Evolutionary conservation across 1,284 basidiomycete genomes (phyloP).

Genomic region (Polyporus tsugae): DNA sequence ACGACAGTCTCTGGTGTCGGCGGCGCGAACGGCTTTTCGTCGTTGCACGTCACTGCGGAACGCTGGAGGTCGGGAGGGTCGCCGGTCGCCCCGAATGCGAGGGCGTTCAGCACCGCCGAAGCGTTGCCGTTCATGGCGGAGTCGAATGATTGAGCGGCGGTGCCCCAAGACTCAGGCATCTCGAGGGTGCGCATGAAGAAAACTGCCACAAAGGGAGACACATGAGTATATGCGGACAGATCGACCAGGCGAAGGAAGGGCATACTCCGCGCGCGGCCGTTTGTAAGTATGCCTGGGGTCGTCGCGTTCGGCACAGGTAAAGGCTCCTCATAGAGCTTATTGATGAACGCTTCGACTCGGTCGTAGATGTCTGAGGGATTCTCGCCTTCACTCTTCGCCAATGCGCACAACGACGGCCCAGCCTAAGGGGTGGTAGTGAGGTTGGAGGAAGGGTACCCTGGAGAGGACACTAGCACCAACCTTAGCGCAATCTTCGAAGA

Average conservation of each 20-base stretch:
- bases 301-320: constrained; percentile 40
- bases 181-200: constrained; percentile 32
- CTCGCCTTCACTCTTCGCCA: constrained; percentile 39
- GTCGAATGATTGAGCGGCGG: constrained; percentile 22
- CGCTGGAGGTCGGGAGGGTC: constrained; percentile 32
- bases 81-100: constrained; percentile 16
- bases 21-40: constrained; percentile 32
- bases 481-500: constrained; percentile 44
- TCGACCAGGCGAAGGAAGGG: not conserved
- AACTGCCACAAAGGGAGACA: constrained; percentile 21
- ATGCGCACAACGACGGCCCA: constrained; percentile 41
- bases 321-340: constrained; percentile 42
- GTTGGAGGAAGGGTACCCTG: not conserved
- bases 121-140: constrained; percentile 40
- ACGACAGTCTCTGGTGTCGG: constrained; percentile 34
- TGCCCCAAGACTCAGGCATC: constrained; percentile 31
- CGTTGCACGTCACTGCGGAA: constrained; percentile 40
- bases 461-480: constrained; percentile 24
- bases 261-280: constrained; percentile 44
- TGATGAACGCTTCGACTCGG: constrained; percentile 47
- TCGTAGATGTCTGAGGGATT: constrained; percentile 38
- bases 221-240: not conserved
- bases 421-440: constrained; percentile 25
- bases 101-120: constrained; percentile 30
- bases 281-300: constrained; percentile 44